Conservation (phyloP, 805 yeast species). For the Candida golubevii region DNA sequence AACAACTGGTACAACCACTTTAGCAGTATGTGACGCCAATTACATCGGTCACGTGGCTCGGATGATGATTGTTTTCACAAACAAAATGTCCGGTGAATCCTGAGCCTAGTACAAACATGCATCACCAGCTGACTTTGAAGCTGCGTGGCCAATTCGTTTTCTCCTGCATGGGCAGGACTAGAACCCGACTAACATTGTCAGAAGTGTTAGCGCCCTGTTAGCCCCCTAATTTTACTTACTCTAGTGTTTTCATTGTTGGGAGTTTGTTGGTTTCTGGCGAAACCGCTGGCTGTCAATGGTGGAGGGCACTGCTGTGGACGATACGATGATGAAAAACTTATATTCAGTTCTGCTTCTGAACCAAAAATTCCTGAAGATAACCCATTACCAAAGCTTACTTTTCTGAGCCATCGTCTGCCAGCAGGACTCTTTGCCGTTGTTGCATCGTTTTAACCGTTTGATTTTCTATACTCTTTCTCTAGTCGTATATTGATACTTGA, state of each 20-base stretch:
- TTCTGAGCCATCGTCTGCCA: slow-evolving; percentile 31
- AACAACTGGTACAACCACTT: too few species aligned
- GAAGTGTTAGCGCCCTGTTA: background rate
- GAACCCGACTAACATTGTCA: slow-evolving; percentile 2
- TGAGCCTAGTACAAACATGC: slow-evolving; percentile 88
- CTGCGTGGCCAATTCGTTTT: slow-evolving; percentile 1
- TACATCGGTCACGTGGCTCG: slow-evolving; percentile 7
- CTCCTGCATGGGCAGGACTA: too few species aligned
- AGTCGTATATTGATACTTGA: too few species aligned
- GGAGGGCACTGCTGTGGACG: slow-evolving; percentile 9
- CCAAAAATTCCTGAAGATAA: slow-evolving; percentile 68
- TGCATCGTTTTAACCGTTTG: background rate
- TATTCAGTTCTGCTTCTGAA: slow-evolving; percentile 98
- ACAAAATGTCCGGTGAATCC: slow-evolving; percentile 45
- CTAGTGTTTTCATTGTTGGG: slow-evolving; percentile 3
- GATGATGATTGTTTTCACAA: slow-evolving; percentile 21
- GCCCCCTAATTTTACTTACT: background rate
- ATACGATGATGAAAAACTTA: slow-evolving; percentile 57
- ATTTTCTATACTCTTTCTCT: background rate
- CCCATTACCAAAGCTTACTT: slow-evolving; percentile 55
- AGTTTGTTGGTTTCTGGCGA: slow-evolving; percentile 15
- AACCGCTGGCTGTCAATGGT: slow-evolving; percentile 11
- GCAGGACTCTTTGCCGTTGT: background rate
- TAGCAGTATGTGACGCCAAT: slow-evolving; percentile 5
- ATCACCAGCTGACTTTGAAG: slow-evolving; percentile 83